A percentile compares a stretch with the other conserved stretches of the same genome.
phyloP scores from a whole-genome alignment of 768 basidiomycete genomes.

The Pleurotus eryngii region DNA sequence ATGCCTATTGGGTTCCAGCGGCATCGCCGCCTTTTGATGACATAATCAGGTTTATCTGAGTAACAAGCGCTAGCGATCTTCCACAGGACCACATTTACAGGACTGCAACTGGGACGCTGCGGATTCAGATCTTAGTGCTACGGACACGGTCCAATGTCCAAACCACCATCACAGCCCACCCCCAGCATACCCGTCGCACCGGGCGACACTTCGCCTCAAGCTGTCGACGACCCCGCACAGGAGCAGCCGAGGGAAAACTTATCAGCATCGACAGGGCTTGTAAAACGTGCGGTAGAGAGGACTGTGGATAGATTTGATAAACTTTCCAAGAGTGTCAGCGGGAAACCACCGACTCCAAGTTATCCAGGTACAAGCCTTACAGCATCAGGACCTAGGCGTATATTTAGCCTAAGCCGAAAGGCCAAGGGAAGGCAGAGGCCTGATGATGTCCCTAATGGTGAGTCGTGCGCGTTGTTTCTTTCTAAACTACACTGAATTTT shows the following conservation, averaged over 20 bases:
- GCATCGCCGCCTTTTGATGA: background rate
- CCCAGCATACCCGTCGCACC: slow-evolving; percentile 20
- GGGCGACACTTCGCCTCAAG: slow-evolving; percentile 29
- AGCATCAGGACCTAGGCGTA: slow-evolving; percentile 38
- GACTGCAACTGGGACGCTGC: slow-evolving; percentile 1
- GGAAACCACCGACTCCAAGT: slow-evolving; percentile 30
- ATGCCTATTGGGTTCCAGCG: background rate
- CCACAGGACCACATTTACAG: too few species aligned
- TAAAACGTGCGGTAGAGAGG: slow-evolving; percentile 50
- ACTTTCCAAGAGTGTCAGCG: slow-evolving; percentile 56
- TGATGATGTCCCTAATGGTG: slow-evolving; percentile 11
- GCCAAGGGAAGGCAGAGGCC: slow-evolving; percentile 43
- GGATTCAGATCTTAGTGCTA: slow-evolving; percentile 1
- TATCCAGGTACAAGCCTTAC: slow-evolving; percentile 26
- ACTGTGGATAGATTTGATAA: slow-evolving; percentile 56
- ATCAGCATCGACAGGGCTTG: slow-evolving; percentile 39
- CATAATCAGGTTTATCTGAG: background rate
- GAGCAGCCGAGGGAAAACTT: slow-evolving; percentile 15
- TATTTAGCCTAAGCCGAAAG: slow-evolving; percentile 55
- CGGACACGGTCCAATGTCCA: slow-evolving; percentile 18
- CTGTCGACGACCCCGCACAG: slow-evolving; percentile 26
- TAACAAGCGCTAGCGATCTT: background rate
- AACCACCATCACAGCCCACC: slow-evolving; percentile 20
- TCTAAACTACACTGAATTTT: too few species aligned
- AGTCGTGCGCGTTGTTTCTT: slow-evolving; percentile 12